These are phyloP conservation scores for Cryptosporidium baileyi DNA, from an alignment of 169 alveolate genomes.

Conservation along the genomic window DNA sequence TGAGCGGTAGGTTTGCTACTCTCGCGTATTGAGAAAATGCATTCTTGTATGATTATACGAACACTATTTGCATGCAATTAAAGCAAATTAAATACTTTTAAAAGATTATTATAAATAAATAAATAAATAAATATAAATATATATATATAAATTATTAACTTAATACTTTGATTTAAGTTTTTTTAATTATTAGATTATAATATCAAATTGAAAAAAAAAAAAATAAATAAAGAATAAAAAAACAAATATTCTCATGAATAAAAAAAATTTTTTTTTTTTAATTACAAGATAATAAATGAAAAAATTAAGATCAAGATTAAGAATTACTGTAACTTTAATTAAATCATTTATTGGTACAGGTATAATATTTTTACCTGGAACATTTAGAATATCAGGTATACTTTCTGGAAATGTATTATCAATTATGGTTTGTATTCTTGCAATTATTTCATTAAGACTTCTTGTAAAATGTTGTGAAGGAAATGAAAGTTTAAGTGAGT, in stretches of 20 bases:
- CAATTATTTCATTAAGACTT: conserved; percentile 21
- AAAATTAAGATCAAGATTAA: conserved; percentile 4
- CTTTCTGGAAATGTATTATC: conserved; percentile 55
- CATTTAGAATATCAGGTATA: conserved; percentile 45
- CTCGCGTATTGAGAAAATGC: too few relatives aligned
- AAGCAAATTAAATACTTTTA: too few relatives aligned
- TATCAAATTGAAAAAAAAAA: too few relatives aligned
- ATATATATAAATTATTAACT: too few relatives aligned
- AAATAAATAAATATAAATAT: too few relatives aligned
- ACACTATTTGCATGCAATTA: too few relatives aligned
- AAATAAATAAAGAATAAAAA: not conserved
- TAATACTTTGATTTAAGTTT: not conserved
- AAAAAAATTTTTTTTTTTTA: not conserved
- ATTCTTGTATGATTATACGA: too few relatives aligned
- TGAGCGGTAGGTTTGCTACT: too few relatives aligned
- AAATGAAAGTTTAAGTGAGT: conserved; percentile 23
- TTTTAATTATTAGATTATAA: not conserved
- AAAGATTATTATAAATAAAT: too few relatives aligned
- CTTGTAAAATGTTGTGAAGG: conserved; percentile 31
- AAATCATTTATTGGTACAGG: conserved; percentile 65
- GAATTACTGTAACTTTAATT: conserved; percentile 6
- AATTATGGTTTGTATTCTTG: conserved; percentile 30
- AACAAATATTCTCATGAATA: not conserved
- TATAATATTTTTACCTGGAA: conserved; percentile 40
- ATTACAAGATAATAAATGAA: not conserved